Percentiles rank a stretch among this genome's conserved stretches.
Evolutionary conservation across 140 eudicot species (phyloP).

Genomic region (Anethum foeniculum): DNA sequence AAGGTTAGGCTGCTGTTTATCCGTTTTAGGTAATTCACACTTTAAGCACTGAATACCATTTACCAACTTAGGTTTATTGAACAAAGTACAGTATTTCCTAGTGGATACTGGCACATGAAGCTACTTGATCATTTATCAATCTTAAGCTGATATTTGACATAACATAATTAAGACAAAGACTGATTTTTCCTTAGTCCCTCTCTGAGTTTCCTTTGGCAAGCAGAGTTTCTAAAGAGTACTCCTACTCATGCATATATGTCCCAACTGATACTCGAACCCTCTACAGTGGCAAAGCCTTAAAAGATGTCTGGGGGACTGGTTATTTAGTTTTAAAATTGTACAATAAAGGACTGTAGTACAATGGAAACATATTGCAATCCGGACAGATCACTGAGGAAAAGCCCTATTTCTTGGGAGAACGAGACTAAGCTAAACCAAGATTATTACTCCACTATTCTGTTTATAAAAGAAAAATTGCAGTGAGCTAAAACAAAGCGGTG

Average conservation of each 20-base stretch:
- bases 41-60: neutral
- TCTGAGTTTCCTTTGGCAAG: neutral
- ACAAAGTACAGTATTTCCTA: neutral
- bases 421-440: neutral
- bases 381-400: neutral
- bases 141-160: conserved; percentile 1
- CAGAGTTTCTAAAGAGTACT: neutral
- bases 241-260: neutral
- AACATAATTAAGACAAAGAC: neutral
- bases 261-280: neutral
- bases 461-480: neutral
- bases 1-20: neutral
- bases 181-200: neutral
- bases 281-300: neutral
- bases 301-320: neutral
- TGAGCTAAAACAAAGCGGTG: neutral
- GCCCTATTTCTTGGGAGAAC: neutral
- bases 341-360: neutral
- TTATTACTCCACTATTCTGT: neutral
- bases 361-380: neutral
- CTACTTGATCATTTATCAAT: neutral
- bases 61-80: neutral
- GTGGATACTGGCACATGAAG: neutral
- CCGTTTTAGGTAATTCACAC: neutral
- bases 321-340: neutral